A percentile compares a stretch with the other conserved stretches of the same genome.
phyloP scores from a whole-genome alignment of 192 early-diverging fungal species.

The Coemansia sp. region DNA sequence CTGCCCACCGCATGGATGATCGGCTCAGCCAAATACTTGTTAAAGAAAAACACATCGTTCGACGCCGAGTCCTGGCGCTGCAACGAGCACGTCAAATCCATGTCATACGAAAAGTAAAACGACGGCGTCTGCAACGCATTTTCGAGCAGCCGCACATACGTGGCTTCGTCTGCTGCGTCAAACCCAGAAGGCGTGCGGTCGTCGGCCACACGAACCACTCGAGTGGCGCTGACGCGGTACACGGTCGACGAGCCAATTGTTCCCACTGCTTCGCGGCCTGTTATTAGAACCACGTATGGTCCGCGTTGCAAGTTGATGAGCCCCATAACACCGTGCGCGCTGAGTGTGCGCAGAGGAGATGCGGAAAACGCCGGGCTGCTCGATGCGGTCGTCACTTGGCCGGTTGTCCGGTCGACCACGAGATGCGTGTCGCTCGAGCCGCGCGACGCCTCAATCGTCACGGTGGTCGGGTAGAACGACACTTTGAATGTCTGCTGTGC shows the following conservation, averaged over 20 bases:
- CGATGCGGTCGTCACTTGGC: slow-evolving; percentile 13
- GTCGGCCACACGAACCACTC: slow-evolving; percentile 31
- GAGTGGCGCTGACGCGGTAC: slow-evolving; percentile 43
- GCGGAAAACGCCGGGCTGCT: slow-evolving; percentile 27
- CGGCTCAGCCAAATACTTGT: slow-evolving; percentile 64
- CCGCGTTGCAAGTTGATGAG: slow-evolving; percentile 44
- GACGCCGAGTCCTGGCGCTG: slow-evolving; percentile 63
- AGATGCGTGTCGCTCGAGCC: slow-evolving; percentile 37
- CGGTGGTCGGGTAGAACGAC: slow-evolving; percentile 45
- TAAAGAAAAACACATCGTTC: slow-evolving; percentile 96
- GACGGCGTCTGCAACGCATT: slow-evolving; percentile 52
- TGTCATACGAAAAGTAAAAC: slow-evolving; percentile 85
- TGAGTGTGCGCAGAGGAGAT: slow-evolving; percentile 39
- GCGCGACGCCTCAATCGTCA: slow-evolving; percentile 38
- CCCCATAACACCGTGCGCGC: slow-evolving; percentile 47
- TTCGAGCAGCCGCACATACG: slow-evolving; percentile 61
- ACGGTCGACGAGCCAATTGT: slow-evolving; percentile 38
- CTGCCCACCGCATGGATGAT: slow-evolving; percentile 44
- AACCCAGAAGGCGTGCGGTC: slow-evolving; percentile 26
- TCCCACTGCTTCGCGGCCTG: slow-evolving; percentile 39
- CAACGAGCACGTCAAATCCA: slow-evolving; percentile 80
- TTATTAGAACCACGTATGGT: slow-evolving; percentile 50
- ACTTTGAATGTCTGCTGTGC: slow-evolving; percentile 49
- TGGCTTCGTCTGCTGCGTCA: slow-evolving; percentile 58
- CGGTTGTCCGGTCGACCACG: slow-evolving; percentile 36